Conservation (phyloP, 768 basidiomycete genomes). For the Floccularia luteovirens region DNA sequence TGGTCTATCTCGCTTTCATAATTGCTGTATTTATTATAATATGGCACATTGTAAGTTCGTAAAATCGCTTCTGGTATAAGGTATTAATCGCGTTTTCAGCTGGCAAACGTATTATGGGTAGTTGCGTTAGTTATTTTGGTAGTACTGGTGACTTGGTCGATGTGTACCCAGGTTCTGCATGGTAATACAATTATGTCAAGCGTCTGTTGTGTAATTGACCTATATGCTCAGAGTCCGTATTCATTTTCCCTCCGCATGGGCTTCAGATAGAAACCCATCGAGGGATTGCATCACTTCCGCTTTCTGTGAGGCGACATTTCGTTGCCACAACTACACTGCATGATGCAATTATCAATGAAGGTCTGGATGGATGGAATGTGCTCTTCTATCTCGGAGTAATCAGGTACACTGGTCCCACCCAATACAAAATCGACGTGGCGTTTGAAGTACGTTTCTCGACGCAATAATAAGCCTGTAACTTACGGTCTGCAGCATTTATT, state of each 20-base stretch:
- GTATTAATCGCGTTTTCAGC: no score
- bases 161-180: constrained; percentile 9
- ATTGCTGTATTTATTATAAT: no score
- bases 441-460: constrained; percentile 41
- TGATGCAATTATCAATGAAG: constrained; percentile 72
- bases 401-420: constrained; percentile 18
- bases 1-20: no score
- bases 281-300: constrained; percentile 37
- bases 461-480: constrained; percentile 3
- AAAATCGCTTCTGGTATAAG: no score
- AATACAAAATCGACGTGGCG: constrained; percentile 39
- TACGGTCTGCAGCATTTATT: constrained; percentile 44
- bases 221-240: constrained; percentile 50
- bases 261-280: constrained; percentile 69
- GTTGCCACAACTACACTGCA: constrained; percentile 46
- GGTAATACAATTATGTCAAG: constrained; percentile 6
- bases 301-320: constrained; percentile 41
- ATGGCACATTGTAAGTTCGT: no score
- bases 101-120: neutral
- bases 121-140: neutral
- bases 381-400: constrained; percentile 58
- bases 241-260: constrained; percentile 60
- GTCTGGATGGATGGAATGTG: constrained; percentile 63
- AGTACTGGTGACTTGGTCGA: no score
- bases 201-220: constrained; percentile 5